Evolutionary conservation across 106 monocot genomes (phyloP).

Genomic region (Triglochin maritima): DNA sequence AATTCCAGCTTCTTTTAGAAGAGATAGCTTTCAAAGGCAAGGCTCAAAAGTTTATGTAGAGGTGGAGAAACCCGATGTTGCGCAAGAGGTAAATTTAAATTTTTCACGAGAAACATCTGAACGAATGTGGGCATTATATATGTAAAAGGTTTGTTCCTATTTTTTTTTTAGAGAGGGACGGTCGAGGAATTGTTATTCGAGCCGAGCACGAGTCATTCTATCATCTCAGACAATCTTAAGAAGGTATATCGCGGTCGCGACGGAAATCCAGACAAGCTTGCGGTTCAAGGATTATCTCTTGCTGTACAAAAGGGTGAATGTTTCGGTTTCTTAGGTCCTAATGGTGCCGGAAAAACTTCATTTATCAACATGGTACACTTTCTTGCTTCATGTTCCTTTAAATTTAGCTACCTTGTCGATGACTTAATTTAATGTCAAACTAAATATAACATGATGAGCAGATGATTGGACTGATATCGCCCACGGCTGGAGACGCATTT

Average conservation of each 20-base stretch:
- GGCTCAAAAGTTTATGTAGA: constrained; percentile 50
- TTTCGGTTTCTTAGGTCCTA: constrained; percentile 91
- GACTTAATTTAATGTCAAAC: too few relatives aligned
- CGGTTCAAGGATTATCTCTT: constrained; percentile 70
- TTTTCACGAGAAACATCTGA: neutral
- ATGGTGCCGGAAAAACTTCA: constrained; percentile 87
- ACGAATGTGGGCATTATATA: too few relatives aligned
- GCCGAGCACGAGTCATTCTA: constrained; percentile 30
- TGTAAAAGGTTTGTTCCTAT: too few relatives aligned
- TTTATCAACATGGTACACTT: constrained; percentile 70
- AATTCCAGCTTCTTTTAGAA: constrained; percentile 4
- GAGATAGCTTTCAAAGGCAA: constrained; percentile 22
- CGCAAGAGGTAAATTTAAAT: constrained; percentile 43
- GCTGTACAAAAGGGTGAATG: constrained; percentile 77
- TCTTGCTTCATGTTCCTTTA: too few relatives aligned
- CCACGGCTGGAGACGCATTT: constrained; percentile 18
- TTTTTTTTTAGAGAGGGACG: constrained; percentile 40
- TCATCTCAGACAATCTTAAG: constrained; percentile 61
- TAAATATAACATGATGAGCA: too few relatives aligned
- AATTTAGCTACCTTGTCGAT: too few relatives aligned
- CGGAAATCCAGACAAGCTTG: constrained; percentile 72
- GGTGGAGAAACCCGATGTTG: constrained; percentile 55
- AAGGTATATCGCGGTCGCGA: constrained; percentile 66
- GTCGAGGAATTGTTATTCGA: constrained; percentile 53
- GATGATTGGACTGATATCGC: too few relatives aligned